Base-by-base conservation (phyloP, 306 rosid genomes). In the Prunus davidiana region DNA sequence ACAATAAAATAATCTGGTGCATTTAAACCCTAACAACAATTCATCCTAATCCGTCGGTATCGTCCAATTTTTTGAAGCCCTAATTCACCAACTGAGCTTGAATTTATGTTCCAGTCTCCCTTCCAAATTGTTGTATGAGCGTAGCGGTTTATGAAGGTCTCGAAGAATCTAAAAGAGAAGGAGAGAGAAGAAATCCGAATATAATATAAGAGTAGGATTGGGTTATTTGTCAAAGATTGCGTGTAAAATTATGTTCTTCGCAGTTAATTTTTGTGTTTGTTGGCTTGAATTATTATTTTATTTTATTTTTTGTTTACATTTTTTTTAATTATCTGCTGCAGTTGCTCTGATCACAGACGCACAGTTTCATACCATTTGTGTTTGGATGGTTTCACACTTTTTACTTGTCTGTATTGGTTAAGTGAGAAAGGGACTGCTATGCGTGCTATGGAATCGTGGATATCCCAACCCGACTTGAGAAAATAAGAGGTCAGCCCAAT, bases 1-100 rank as follows among this genome's bases (percentile, higher is more conserved):
- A 74, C 64, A 41, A 67, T 15, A 28, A 64, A 49, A 63, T 4
- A 58, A 22, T 6, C 16, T 24, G 1, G 55, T 14, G 76, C 76
- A 57, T 49, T 22, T 56, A 78, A 83, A 76, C 80, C 72, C 85
- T 63, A 80, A 32, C 19, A 38, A 7, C 45, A 12, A 38, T 20
- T 62, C 14, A 4, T 20, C 64, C 34, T 58, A 49, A 46, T 27
- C 50, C 49, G 67, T 16, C 22, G 16, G 46, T 19, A 12, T 13
- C 9, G 30, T 63, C 24, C n/a, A 16, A 64, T 34, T 64, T 38
- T 38, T 12, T 7, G 6, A 71, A 81, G 41, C 88, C 86, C 86
- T 85, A 85, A 71, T 62, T 32, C 45, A 19, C 72, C 28, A 68
- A 11, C 55, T 4, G 34, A 20, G 56, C 38, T 69, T 9, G 54